A percentile compares a stretch with the other conserved stretches of the same genome.
Evolutionary conservation across 2,329 filamentous ascomycete genomes (phyloP).

Genomic region (Alternaria hordeiaustralica): DNA sequence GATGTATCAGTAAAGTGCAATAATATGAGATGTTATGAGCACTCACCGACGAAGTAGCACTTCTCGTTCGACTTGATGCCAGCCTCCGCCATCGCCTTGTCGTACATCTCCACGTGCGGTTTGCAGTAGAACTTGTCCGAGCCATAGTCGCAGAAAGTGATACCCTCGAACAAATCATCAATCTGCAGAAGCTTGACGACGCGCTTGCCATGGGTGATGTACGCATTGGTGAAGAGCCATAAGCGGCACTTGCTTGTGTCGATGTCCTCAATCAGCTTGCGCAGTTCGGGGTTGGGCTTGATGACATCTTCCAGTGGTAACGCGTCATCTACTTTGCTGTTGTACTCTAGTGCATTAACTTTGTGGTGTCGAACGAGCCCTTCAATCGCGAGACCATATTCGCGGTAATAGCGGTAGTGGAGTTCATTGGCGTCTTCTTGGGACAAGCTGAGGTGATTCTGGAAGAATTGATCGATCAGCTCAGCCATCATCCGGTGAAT

Average conservation of each 20-base stretch:
- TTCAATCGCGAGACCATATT: slow-evolving; percentile 96
- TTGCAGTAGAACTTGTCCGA: slow-evolving; percentile 81
- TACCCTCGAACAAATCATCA: slow-evolving; percentile 89
- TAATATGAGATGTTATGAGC: not conserved
- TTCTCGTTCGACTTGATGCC: slow-evolving; percentile 70
- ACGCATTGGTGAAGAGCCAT: slow-evolving; percentile 97
- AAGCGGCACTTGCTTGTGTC: slow-evolving; percentile 82
- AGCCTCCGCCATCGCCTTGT: slow-evolving; percentile 87
- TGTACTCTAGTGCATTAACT: slow-evolving; percentile 95
- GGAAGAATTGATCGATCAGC: slow-evolving; percentile 74
- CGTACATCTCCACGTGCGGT: slow-evolving; percentile 80
- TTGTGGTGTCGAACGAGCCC: slow-evolving; percentile 92
- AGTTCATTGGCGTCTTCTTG: slow-evolving; percentile 82
- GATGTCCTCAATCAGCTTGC: slow-evolving; percentile 78
- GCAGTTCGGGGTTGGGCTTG: slow-evolving; percentile 75
- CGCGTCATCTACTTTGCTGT: slow-evolving; percentile 91
- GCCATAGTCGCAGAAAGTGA: slow-evolving; percentile 93
- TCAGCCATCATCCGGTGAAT: slow-evolving; percentile 89
- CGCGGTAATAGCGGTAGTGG: slow-evolving; percentile 91
- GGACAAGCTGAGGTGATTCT: slow-evolving; percentile 73
- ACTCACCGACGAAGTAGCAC: slow-evolving; percentile 92
- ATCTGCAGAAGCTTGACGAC: slow-evolving; percentile 82
- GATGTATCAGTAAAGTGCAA: slow-evolving; percentile 13
- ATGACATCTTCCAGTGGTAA: slow-evolving; percentile 86
- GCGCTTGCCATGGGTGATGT: slow-evolving; percentile 82